Conservation (phyloP, 345 rosid genomes). For the Citrus unshiu region DNA sequence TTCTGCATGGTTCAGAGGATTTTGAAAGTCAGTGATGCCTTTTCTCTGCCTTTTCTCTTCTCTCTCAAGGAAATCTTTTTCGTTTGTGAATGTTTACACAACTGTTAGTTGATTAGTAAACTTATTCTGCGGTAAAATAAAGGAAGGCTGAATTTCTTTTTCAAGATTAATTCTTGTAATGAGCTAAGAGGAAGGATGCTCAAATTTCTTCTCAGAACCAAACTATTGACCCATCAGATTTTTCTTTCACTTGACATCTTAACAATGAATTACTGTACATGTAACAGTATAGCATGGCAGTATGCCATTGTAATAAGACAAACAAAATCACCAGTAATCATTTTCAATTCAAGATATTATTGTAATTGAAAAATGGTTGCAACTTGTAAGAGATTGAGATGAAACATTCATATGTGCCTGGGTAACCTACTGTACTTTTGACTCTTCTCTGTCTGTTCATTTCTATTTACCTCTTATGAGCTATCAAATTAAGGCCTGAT, state of each 20-base stretch:
- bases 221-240: no score
- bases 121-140: no score
- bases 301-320: no score
- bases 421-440: neutral
- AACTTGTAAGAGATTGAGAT: neutral
- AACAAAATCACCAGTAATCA: neutral
- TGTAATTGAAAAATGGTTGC: neutral
- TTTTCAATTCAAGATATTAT: neutral
- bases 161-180: no score
- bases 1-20: neutral
- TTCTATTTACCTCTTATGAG: neutral
- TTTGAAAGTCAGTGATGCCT: neutral
- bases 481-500: neutral
- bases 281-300: no score
- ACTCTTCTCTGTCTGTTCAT: neutral
- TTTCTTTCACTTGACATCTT: no score
- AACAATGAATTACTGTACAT: no score
- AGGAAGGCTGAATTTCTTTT: neutral
- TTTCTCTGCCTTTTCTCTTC: neutral
- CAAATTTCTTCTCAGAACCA: neutral
- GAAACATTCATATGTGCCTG: neutral
- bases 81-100: neutral
- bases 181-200: neutral
- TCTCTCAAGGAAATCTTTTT: neutral
- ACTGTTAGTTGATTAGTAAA: no score